Evolutionary conservation across 257 asterid genomes (phyloP), one percentile per base, ranked within the genome.

Genomic region (Solanum raphanifolium): DNA sequence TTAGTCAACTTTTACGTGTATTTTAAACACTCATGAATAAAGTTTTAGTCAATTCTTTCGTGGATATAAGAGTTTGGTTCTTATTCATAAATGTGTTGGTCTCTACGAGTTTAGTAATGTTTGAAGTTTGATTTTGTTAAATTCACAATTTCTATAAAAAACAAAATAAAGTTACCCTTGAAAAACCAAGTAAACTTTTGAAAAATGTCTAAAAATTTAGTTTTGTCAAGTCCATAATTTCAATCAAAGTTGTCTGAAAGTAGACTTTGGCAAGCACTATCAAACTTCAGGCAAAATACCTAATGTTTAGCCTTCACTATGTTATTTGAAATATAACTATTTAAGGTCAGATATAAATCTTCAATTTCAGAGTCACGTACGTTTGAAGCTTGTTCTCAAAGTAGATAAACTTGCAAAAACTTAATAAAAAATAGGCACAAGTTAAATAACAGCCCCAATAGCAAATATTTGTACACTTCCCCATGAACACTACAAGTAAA

Each of bases 361-460:
- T 31, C 1, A 29, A 69, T 2, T 69, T 69, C 23, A 6, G 0
- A 11, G 1, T 69, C 2, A 6, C 3, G 6, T 31, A 16, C 1
- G 9, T 29, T 6, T 69, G 11, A 68, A 68, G 20, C 18, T 29
- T 29, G 21, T 68, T 68, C 5, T 6, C 9, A 13, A 29, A 29
- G 5, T 65, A 25, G 18, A 29, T 65, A n/a, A 65, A 11, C 4
- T 65, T 23, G 13, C 5, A 52, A 23, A 9, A 2, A 62, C 0
- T 9, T 9, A 1, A 9, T 62, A 4, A 62, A 65, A 65, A 68
- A 27, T 0, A 6, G 36, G 4, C 35, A 13, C 78, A 71, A 15
- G 0, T 31, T 31, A 7, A 29, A 69, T 13, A 0, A 4, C 20
- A 0, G 1, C 23, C 36, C 6, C 23, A 13, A 31, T 13, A 29